Base-by-base conservation (phyloP, 306 rosid genomes). In the Glycine tomentella region DNA sequence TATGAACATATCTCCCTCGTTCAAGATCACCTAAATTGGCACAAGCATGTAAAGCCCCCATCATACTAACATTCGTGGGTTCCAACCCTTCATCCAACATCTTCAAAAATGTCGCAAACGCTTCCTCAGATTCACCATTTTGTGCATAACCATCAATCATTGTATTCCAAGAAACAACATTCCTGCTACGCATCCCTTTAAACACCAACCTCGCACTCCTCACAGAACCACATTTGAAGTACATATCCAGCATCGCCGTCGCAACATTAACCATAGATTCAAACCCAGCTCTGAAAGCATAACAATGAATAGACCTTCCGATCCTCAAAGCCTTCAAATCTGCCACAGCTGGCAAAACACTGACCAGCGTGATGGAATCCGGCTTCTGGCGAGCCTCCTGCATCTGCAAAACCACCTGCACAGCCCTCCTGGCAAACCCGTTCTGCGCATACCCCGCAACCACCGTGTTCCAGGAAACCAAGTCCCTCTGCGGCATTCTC, bases 401-500 rank as follows among this genome's bases (percentile, higher is more conserved):
- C 97, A 95, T 93, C 78, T 86, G 49, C 50, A 83, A 44, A 76
- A 91, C 75, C 86, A 93, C 70, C 48, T 78, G 69, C 76, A 93
- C 12, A 3, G 98, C 95, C 44, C 77, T 81, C 62, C 63, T 84
- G 0, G 94, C 93, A 11, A 84, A 83, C 11, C 97, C 98, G 67
- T 95, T 95, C 77, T 95, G 97, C 0, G 99, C 92, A 49, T 76
- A 91, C 8, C 95, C 99, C 2, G 97, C 88, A 25, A 93, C 75
- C n/a, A 95, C 83, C 0, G 97, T 90, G 75, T 91, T 93, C 99
- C 99, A 95, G 42, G 89, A 91, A 69, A 95, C 97, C 87, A 89
- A 81, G 76, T 93, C 99, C 78, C 85, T 89, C 9, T 80, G 86
- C 15, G 96, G 95, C 99, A 91, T 91, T 91, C 96, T 91, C 65